Evolutionary conservation across 371 early-diverging fungal genomes (phyloP), one percentile per base, ranked within the genome.

Genomic region (Chytridiales sp.): DNA sequence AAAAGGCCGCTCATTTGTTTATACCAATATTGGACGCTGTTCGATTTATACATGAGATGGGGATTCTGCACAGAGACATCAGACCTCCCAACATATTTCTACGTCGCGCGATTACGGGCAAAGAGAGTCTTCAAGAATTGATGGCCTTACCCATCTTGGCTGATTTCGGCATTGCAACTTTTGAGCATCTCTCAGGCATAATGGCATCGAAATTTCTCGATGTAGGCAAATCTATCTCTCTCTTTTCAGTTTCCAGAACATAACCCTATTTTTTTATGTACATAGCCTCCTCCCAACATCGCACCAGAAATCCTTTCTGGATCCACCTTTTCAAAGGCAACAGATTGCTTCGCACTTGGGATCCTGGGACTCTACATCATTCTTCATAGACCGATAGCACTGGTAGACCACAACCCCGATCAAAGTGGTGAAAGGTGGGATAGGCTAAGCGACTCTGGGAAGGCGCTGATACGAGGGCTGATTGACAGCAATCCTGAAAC

Each of bases 341-440:
- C 51, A 8, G 51, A 51, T 22, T 35, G 36, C 38, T 51, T 51
- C 51, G 51, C 36, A 11, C 51, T 51, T 17, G 51, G n/a, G 8
- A 36, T 24, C 36, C 6, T 51, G 15, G 51, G 36, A 9, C 32
- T 51, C 27, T 38, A 51, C n/a, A 36, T 51, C 36, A 34, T 51
- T 15, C 36, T 51, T 21, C 36, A 38, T 5, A 34, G 51, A 13
- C 36, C 36, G 13, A 48, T 48, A 15, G 9, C 6, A 6, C 4
- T 48, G 6, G 11, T 9, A 27, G 48, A 48, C 29, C 48, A 48
- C 39, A 76, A 87, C 51, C 81, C 78, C 24, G 85, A 87, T 57
- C 69, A 85, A n/a, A n/a, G n/a, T n/a, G n/a, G n/a, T n/a, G n/a
- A n/a, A n/a, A n/a, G n/a, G n/a, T n/a, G n/a, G n/a, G n/a, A n/a